Evolutionary conservation across 495 filamentous ascomycete genomes (phyloP), one percentile per base, ranked within the genome.

Genomic region (Annulohypoxylon stygium): DNA sequence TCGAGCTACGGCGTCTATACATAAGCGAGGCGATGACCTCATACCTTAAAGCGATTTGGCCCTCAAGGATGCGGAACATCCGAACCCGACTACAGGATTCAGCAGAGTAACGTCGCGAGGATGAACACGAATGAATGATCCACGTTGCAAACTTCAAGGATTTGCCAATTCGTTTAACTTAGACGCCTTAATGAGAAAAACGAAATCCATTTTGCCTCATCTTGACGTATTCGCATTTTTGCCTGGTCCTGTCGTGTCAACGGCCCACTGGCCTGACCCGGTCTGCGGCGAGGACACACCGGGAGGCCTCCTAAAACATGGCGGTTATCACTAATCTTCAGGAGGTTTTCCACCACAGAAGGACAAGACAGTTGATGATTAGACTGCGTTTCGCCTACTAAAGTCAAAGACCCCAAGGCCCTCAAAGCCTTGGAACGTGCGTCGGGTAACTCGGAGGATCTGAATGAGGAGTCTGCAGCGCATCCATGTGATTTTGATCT

Each of bases 1-100:
- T 64, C 25, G 20, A 33, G 47, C 50, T 60, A 64, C 33, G 37
- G 34, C 30, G 45, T 58, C 58, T 53, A 39, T 50, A 57, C 48
- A 70, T 65, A 63, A 66, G 51, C 67, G 67, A 70, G 37, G 51
- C 55, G 23, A 74, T 74, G 72, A 74, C 67, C 72, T 74, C 72
- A 74, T 74, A 58, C 50, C 50, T 54, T 54, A 45, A 30, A 18
- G n/a, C 48, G 10, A 66, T 59, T 26, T 47, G 5, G 53, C 23
- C 41, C 57, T 48, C 36, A 14, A 60, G 57, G 62, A 67, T 62
- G 43, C 71, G 67, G 71, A 62, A 66, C 61, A 43, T 59, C 55
- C 71, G 62, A 74, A 65, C 55, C 71, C 71, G 71, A 26, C 58
- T 61, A 41, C 33, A n/a, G 47, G 61, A 66, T 58, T 41, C 50